phyloP scores from a whole-genome alignment of 2,329 filamentous ascomycete species.

The Penicillium sp. region DNA sequence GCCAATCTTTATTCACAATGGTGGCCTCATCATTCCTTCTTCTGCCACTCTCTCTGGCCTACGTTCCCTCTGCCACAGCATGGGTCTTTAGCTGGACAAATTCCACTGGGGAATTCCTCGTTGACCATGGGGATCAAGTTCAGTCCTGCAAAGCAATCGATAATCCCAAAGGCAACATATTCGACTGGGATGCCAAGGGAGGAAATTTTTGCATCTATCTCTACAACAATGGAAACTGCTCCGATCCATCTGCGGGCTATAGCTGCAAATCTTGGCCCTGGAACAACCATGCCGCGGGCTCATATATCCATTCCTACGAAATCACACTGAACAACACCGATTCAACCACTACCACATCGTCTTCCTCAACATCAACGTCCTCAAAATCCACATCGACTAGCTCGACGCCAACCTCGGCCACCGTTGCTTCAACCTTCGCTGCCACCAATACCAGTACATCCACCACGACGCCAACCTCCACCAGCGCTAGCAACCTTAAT shows the following conservation, averaged over 20 bases:
- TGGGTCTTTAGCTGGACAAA: conserved; percentile 11
- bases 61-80: conserved; percentile 1
- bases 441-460: not conserved
- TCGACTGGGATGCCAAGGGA: conserved; percentile 4
- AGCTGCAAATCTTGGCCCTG: conserved; percentile 3
- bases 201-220: conserved; percentile 2
- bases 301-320: conserved; percentile 1
- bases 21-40: conserved; percentile 1
- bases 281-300: not conserved
- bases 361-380: not conserved
- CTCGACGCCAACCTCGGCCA: not conserved
- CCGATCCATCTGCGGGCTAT: not conserved
- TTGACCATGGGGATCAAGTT: not conserved
- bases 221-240: not conserved
- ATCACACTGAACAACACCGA: not conserved
- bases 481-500: not conserved
- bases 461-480: not conserved
- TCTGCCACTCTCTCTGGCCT: conserved; percentile 1
- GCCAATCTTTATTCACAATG: not conserved
- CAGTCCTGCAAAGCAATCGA: conserved; percentile 4
- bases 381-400: not conserved
- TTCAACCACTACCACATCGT: not conserved
- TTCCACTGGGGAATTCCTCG: not conserved
- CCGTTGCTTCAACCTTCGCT: not conserved
- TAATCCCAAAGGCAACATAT: conserved; percentile 6